Base-by-base conservation (phyloP, 2,329 filamentous ascomycete species). In the Colletotrichum sojae region DNA sequence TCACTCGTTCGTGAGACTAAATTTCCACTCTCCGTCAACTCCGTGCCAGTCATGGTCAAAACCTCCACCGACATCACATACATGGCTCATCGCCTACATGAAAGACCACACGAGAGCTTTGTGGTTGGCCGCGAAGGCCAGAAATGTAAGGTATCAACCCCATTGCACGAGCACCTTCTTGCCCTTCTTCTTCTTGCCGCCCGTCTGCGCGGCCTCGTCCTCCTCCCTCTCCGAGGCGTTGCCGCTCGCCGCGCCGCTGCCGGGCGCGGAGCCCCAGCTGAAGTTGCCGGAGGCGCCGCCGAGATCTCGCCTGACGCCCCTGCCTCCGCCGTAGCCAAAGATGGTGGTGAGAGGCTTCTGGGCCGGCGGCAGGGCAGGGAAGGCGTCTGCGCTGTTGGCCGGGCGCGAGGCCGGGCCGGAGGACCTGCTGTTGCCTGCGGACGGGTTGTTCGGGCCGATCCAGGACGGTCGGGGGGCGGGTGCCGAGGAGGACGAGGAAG, bases 351-450 rank as follows among this genome's bases (percentile, higher is more conserved):
- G 83, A 3, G 88, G 87, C 75, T 91, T 98, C 0, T 92, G 87
- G 1, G 94, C 94, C 0, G 90, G 86, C 0, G 95, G 95, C 1
- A 98, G 85, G 1, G 94, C 91, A 0, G 95, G 95, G 80, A 98
- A 98, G 0, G 90, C 71, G 95, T 91, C 52, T 82, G 81, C 54
- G 67, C 25, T 46, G 63, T 49, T 20, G 20, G 45, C 18, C 31
- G 56, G 55, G 52, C 67, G 25, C 25, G 54, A 13, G 43, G 63
- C 43, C 2, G 60, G 46, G 18, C 59, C 54, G 8, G 59, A 56
- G 12, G 69, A 43, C 48, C 66, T 25, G 73, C 63, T 9, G 20
- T 55, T 53, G 48, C 40, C 64, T 22, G 18, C 63, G 61, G 54
- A 71, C 20, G 48, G 71, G 36, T 65, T 71, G 54, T 71, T 72